phyloP scores from a whole-genome alignment of 106 monocot species.

The Dactylorhiza incarnata region DNA sequence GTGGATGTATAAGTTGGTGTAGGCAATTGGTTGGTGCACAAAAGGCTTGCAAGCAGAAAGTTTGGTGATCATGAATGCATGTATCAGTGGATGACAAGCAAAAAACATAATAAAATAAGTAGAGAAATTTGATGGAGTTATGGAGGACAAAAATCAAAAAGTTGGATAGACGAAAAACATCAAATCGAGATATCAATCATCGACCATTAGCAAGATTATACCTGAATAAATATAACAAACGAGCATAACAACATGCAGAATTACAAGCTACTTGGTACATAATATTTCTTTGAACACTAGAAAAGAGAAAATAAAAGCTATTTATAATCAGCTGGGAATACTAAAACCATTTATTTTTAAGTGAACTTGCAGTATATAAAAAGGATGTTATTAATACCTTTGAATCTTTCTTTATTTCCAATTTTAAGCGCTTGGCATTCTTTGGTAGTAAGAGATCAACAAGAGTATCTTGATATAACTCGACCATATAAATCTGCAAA shows the following conservation, averaged over 20 bases:
- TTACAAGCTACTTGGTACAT: background rate
- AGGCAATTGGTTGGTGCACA: background rate
- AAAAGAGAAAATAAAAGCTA: background rate
- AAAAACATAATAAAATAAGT: background rate
- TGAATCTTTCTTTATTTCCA: constrained; percentile 91
- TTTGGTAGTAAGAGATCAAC: constrained; percentile 84
- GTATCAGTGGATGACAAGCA: background rate
- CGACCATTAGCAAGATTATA: background rate
- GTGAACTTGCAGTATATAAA: background rate
- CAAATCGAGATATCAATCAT: background rate
- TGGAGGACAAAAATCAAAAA: background rate
- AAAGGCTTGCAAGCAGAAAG: background rate
- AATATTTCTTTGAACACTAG: background rate
- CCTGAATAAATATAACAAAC: background rate
- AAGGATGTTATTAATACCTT: constrained; percentile 39
- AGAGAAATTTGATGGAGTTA: background rate
- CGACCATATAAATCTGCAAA: constrained; percentile 91
- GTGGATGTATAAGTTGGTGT: background rate
- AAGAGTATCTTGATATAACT: constrained; percentile 92
- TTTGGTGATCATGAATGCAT: background rate
- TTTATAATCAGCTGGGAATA: background rate
- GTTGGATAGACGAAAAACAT: too few species aligned
- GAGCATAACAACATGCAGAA: background rate
- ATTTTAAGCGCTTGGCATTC: constrained; percentile 56
- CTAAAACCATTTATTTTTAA: background rate